Evolutionary conservation across 306 rosid genomes (phyloP).

Genomic region (Alnus rubra): DNA sequence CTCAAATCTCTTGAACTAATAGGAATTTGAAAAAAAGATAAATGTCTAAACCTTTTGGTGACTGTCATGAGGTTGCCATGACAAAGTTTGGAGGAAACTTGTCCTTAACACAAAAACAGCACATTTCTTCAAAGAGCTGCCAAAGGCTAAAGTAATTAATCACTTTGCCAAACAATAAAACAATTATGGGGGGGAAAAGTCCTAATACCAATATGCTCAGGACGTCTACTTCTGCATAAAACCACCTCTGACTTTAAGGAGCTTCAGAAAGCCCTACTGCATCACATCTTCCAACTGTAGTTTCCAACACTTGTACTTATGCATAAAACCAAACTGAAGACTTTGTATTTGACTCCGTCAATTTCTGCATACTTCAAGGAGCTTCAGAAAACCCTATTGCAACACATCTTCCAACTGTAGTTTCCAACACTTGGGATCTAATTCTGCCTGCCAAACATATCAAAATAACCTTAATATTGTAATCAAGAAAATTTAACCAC

Average conservation of each 20-base stretch:
- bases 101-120: not conserved
- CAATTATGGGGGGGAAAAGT: not conserved
- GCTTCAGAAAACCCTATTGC: conserved; percentile 31
- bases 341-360: no score
- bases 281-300: conserved; percentile 64
- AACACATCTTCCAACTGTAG: conserved; percentile 63
- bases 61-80: not conserved
- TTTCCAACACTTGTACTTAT: conserved; percentile 62
- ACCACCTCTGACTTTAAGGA: not conserved
- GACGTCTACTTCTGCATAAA: not conserved
- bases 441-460: conserved; percentile 71
- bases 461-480: conserved; percentile 21
- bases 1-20: not conserved
- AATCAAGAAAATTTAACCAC: not conserved
- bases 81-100: not conserved
- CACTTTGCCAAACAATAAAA: not conserved
- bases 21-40: no score
- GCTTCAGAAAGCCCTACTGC: conserved; percentile 30
- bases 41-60: not conserved
- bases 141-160: not conserved
- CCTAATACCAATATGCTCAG: not conserved
- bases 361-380: not conserved
- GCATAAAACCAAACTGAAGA: not conserved
- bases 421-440: conserved; percentile 94
- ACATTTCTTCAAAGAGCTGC: not conserved